These are phyloP conservation scores for Oryza glaberrima DNA, from an alignment of 176 grass and related monocot species.

Conservation along the genomic window DNA sequence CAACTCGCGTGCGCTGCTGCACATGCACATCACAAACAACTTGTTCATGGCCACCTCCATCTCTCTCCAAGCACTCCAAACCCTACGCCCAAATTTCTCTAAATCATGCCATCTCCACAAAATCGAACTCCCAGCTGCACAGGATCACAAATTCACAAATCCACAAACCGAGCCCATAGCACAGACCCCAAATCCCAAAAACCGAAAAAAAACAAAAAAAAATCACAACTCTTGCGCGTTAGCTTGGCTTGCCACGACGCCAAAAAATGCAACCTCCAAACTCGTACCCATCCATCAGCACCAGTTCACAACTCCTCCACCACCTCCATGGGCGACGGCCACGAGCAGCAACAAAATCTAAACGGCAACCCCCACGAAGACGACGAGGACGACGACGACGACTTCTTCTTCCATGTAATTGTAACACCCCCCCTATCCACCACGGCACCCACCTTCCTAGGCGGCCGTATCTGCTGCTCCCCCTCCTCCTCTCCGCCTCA, in stretches of 20 bases:
- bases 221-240: not conserved
- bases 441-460: conserved; percentile 23
- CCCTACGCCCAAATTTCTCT: not conserved
- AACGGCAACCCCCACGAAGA: conserved; percentile 35
- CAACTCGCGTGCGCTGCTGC: conserved; percentile 27
- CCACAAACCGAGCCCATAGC: not conserved
- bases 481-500: not conserved
- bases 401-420: conserved; percentile 5
- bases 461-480: not conserved
- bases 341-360: conserved; percentile 32
- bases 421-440: conserved; percentile 5
- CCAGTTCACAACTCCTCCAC: not conserved
- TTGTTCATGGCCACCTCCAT: conserved; percentile 24
- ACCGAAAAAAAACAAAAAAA: not conserved
- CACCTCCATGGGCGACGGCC: conserved; percentile 44
- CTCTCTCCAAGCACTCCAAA: not conserved
- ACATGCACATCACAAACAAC: conserved; percentile 50
- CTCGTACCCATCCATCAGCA: conserved; percentile 25
- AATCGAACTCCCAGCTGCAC: conserved; percentile 1
- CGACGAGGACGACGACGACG: conserved; percentile 33
- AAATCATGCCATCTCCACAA: not conserved
- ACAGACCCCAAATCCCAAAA: not conserved
- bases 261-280: conserved; percentile 37
- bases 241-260: conserved; percentile 2
- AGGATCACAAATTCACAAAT: not conserved